Evolutionary conservation across 1,139 yeast genomes (phyloP).

Genomic region (Taphrina confusa): DNA sequence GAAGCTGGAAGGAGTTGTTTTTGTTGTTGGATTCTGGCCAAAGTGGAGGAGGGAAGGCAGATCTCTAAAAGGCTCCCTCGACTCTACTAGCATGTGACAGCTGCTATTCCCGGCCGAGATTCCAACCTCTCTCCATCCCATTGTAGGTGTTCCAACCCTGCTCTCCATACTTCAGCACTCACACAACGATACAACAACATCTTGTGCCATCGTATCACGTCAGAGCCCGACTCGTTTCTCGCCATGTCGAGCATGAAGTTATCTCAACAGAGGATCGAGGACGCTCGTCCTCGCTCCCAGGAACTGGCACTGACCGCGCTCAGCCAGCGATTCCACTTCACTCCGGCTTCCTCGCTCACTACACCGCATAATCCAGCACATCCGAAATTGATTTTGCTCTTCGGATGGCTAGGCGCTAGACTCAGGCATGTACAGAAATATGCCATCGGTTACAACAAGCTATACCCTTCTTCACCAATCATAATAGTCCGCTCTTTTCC

Average conservation of each 20-base stretch:
- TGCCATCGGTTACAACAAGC: slow-evolving; percentile 27
- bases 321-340: slow-evolving; percentile 29
- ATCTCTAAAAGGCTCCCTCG: too few relatives aligned
- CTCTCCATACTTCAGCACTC: too few relatives aligned
- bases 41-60: too few relatives aligned
- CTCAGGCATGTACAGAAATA: slow-evolving; percentile 30
- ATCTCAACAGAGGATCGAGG: slow-evolving; percentile 8
- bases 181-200: neutral
- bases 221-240: neutral
- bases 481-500: slow-evolving; percentile 30
- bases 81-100: too few relatives aligned
- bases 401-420: slow-evolving; percentile 32
- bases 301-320: slow-evolving; percentile 25
- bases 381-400: slow-evolving; percentile 27
- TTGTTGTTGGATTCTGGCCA: too few relatives aligned
- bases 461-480: slow-evolving; percentile 33
- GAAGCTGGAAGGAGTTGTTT: too few relatives aligned
- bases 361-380: slow-evolving; percentile 11
- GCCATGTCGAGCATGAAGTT: slow-evolving; percentile 17
- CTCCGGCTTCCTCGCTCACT: slow-evolving; percentile 21
- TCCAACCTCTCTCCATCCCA: too few relatives aligned
- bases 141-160: too few relatives aligned
- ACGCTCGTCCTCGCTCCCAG: neutral
- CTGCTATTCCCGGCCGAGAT: too few relatives aligned
- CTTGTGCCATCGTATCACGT: neutral